Base-by-base conservation (phyloP, 768 basidiomycete species). In the Mycena haematopus region DNA sequence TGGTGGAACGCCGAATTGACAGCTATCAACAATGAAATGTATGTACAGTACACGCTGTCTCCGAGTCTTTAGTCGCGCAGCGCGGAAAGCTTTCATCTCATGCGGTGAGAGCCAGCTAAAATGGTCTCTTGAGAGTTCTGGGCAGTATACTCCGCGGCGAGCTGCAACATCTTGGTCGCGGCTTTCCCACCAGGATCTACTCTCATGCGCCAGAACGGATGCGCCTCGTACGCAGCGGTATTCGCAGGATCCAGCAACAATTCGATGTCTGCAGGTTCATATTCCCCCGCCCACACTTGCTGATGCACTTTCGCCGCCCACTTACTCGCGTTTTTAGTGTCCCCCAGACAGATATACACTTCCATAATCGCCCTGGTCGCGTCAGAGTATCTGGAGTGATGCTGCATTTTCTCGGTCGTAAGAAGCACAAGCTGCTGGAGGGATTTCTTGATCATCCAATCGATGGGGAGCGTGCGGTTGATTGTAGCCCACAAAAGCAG, bases 401-500 rank as follows among this genome's bases (percentile, higher is more conserved):
- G 25, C 61, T 62, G 29, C 61, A 62, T 42, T 21, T 50, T 50
- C 44, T 62, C 61, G 21, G n/a, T 31, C n/a, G 14, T n/a, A 15
- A 62, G n/a, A 6, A n/a, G 53, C 29, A 9, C 53, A 22, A 61
- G 45, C 60, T 61, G 52, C 45, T 25, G 44, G 24, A 6, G 42
- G 36, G 27, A 55, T 13, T 61, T 27, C 2, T 54, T 15, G 46
- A 54, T 29, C 4, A 61, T 35, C 52, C 31, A 38, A 45, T 55
- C 45, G 53, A 49, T 27, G 3, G 33, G 7, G 35, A 40, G 33
- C n/a, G 70, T 62, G 35, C 55, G 36, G 63, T 76, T 75, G 29
- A 69, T 57, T 31, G 4, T 4, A 13, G 42, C 33, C 62, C 77
- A 79, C 14, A 63, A 51, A 61, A 75, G 75, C 22, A 58, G 50